Conservation (phyloP, 108 stramenopile species). For the Conticribra guillardii region DNA sequence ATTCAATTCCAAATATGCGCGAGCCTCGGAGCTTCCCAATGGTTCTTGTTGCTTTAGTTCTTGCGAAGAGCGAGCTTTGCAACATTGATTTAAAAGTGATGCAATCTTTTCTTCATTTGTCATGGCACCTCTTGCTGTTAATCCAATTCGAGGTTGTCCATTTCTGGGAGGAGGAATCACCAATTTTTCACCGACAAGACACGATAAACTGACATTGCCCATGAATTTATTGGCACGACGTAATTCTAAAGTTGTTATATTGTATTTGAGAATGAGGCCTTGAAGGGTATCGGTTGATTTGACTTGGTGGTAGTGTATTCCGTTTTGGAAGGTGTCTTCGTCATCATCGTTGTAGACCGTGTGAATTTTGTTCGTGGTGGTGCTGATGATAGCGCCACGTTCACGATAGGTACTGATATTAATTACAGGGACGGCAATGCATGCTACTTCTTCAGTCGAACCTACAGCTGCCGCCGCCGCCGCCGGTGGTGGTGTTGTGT, state of each 20-base stretch:
- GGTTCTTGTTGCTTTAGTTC: background rate
- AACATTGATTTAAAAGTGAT: slow-evolving; percentile 19
- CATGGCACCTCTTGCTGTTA: background rate
- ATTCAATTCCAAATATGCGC: slow-evolving; percentile 60
- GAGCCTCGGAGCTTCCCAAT: slow-evolving; percentile 43
- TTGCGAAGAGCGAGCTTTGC: background rate
- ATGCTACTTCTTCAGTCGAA: background rate
- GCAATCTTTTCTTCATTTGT: slow-evolving; percentile 45
- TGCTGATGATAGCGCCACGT: background rate
- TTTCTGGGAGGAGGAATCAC: slow-evolving; percentile 50
- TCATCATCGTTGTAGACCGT: background rate
- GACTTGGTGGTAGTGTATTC: slow-evolving; percentile 43
- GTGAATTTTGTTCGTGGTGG: background rate
- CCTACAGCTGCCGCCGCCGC: background rate
- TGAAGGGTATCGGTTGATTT: slow-evolving; percentile 61
- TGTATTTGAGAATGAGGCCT: slow-evolving; percentile 68
- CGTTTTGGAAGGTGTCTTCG: background rate
- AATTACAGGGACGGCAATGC: background rate
- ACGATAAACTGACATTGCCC: slow-evolving; percentile 48
- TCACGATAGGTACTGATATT: too few species aligned
- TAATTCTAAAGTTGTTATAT: slow-evolving; percentile 58
- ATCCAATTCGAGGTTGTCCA: background rate
- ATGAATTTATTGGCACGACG: slow-evolving; percentile 66
- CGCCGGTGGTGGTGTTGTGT: too few species aligned
- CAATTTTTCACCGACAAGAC: slow-evolving; percentile 56